Evolutionary conservation across 2,329 filamentous ascomycete genomes (phyloP), one percentile per base, ranked within the genome.

Genomic region (Seiridium unicorne): DNA sequence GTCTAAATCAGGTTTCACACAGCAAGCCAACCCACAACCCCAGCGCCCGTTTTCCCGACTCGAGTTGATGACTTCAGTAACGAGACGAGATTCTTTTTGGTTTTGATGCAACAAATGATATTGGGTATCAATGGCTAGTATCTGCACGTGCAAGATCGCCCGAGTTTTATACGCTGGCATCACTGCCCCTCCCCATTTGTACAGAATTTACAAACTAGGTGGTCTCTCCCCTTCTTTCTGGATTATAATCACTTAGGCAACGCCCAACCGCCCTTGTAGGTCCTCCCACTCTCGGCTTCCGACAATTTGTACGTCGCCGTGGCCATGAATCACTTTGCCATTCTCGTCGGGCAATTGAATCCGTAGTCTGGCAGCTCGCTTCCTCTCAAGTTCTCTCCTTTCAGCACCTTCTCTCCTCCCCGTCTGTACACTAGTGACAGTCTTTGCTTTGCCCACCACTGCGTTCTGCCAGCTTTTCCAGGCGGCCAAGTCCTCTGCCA

Each of bases 401-500:
- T 73, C 64, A n/a, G 51, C n/a, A 7, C 32, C 55, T 26, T 34
- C 56, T 36, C 58, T 61, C 31, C 36, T 44, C 38, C 64, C 48
- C 48, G 61, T 58, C 59, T 59, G 61, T 54, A 59, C 49, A 3
- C 61, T 61, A 31, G 68, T 59, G 57, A 84, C 70, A 5, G 77
- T 73, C 57, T 72, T 71, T 3, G 79, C 80, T 76, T 87, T 88
- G 68, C 79, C 77, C 9, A 84, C 68, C 40, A 88, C 81, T 5
- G 79, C 77, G 32, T 79, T 76, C 66, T 82, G 79, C 86, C 86
- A 89, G 61, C 76, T 74, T 66, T 78, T 80, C 86, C 86, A 89
- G 1, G 80, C 77, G 32, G 82, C 86, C 68, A 84, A 89, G 63
- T 90, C 84, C 73, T 91, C 89, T 60, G 79, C 81, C 71, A 88